Evolutionary conservation across 768 basidiomycete species (phyloP).

Genomic region (Trametes elegans): DNA sequence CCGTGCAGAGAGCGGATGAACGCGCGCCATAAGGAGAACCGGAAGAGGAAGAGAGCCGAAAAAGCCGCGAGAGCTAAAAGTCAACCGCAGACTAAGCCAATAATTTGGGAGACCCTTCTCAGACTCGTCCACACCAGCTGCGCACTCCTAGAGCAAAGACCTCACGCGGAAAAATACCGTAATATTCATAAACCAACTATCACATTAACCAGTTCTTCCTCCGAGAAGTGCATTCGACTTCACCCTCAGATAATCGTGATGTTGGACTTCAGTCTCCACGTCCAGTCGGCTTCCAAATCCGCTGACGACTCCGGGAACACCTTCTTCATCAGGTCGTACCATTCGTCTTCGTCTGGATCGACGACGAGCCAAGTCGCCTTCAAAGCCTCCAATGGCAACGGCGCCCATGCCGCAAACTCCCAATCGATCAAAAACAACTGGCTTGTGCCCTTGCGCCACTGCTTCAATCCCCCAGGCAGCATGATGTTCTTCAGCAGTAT

Average conservation of each 20-base stretch:
- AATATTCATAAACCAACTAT: no score
- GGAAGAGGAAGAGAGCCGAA: no score
- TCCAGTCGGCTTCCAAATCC: conserved; percentile 15
- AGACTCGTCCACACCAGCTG: no score
- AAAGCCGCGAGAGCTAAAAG: no score
- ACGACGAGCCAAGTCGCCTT: conserved; percentile 17
- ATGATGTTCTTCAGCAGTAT: conserved; percentile 13
- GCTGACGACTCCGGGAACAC: conserved; percentile 2
- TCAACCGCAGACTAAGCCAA: no score
- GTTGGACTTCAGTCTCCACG: conserved; percentile 2
- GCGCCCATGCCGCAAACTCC: conserved; percentile 20
- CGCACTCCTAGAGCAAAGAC: no score
- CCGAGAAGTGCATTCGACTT: neutral
- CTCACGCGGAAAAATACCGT: no score
- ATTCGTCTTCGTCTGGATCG: conserved; percentile 12
- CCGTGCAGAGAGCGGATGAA: no score
- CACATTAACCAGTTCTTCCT: no score
- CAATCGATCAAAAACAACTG: conserved; percentile 15
- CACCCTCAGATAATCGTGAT: neutral
- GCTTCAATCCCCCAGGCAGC: conserved; percentile 10
- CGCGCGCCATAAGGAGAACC: no score
- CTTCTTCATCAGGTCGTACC: conserved; percentile 8
- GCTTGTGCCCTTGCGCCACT: conserved; percentile 3
- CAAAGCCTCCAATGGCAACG: conserved; percentile 18
- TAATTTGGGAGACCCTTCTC: no score